Conservation (phyloP, 2,329 filamentous ascomycete species). For the Arthrinium puccinioides region DNA sequence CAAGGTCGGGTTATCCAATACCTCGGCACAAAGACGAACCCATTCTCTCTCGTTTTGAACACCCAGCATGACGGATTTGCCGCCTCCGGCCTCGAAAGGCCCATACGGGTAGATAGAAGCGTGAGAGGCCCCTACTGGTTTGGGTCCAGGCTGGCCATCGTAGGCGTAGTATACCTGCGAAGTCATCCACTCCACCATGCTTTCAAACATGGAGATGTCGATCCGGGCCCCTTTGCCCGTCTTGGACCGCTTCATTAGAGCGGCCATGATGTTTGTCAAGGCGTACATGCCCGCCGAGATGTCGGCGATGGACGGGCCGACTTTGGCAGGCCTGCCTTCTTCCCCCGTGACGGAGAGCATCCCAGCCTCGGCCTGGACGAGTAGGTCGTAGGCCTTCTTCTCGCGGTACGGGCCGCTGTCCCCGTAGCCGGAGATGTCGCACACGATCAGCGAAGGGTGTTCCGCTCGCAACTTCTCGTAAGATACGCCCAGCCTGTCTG, state of each 20-base stretch:
- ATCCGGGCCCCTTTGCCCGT: conserved; percentile 40
- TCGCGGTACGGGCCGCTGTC: conserved; percentile 41
- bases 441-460: conserved; percentile 41
- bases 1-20: conserved; percentile 34
- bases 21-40: conserved; percentile 37
- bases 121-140: conserved; percentile 42
- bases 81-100: conserved; percentile 39
- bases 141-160: conserved; percentile 33
- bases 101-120: conserved; percentile 51
- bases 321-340: conserved; percentile 35
- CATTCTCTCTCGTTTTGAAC: conserved; percentile 53
- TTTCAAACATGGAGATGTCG: conserved; percentile 52
- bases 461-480: conserved; percentile 32
- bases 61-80: conserved; percentile 42
- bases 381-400: conserved; percentile 49
- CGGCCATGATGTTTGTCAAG: conserved; percentile 42
- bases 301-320: conserved; percentile 47
- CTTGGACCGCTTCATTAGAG: conserved; percentile 38
- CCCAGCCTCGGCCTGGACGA: conserved; percentile 47
- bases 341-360: conserved; percentile 44
- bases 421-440: conserved; percentile 47
- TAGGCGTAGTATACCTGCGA: conserved; percentile 49
- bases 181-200: conserved; percentile 52
- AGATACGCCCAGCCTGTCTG: conserved; percentile 37
- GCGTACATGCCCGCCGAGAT: conserved; percentile 47